phyloP scores from a whole-genome alignment of 208 protist genomes.

The Acanthamoeba triangularis region DNA sequence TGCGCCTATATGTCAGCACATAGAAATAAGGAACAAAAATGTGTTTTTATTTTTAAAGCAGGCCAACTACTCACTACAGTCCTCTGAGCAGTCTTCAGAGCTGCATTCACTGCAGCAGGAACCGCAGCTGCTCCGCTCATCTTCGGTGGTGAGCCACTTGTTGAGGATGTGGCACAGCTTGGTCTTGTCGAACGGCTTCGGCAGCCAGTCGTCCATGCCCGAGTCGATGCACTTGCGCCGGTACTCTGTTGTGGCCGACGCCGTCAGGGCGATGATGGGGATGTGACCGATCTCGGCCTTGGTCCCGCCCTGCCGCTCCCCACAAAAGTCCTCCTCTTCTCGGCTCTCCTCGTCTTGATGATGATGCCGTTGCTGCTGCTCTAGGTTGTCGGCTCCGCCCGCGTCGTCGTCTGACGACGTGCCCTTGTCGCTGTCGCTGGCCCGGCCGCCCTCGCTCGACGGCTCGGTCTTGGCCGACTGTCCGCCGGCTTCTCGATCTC shows the following conservation, averaged over 20 bases:
- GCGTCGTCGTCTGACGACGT: not conserved
- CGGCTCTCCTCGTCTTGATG: not conserved
- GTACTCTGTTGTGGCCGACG: not conserved
- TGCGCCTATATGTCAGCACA: too few relatives aligned
- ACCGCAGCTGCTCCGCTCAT: too few relatives aligned
- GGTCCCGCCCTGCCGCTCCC: too few relatives aligned
- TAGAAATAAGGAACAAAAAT: too few relatives aligned
- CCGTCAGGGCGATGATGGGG: slow-evolving; percentile 35
- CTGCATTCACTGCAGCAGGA: too few relatives aligned
- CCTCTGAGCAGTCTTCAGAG: too few relatives aligned
- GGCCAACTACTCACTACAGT: too few relatives aligned
- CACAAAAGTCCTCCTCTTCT: not conserved
- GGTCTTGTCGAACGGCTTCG: slow-evolving; percentile 42
- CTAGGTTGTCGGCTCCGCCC: not conserved
- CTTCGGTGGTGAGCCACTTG: not conserved
- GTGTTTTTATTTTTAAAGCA: too few relatives aligned
- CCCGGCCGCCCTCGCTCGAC: not conserved
- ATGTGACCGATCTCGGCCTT: not conserved
- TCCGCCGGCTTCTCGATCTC: not conserved
- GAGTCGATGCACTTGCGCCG: slow-evolving; percentile 4
- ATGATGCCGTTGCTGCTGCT: not conserved
- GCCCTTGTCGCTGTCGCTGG: not conserved
- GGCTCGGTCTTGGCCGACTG: not conserved
- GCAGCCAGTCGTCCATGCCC: slow-evolving; percentile 72
- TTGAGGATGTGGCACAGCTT: not conserved